phyloP scores from a whole-genome alignment of 768 basidiomycete genomes.

The Boletus pseudo-olivaceus region DNA sequence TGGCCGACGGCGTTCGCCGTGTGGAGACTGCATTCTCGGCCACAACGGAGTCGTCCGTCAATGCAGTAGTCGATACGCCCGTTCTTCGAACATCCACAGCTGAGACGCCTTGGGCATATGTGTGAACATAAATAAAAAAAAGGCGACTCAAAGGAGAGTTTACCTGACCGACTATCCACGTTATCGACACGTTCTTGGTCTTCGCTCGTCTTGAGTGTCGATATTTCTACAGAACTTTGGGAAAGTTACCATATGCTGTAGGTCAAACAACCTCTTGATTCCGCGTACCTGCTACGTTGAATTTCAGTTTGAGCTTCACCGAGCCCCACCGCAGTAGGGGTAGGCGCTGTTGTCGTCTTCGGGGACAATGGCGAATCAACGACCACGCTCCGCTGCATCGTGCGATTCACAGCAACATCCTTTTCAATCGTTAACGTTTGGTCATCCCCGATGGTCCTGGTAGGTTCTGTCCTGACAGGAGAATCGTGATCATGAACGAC shows the following conservation, averaged over 20 bases:
- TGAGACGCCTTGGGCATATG: neutral
- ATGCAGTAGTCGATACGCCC: neutral
- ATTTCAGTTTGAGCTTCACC: neutral
- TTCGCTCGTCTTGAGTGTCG: neutral
- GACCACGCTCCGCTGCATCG: neutral
- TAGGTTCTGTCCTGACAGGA: neutral
- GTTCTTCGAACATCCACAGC: neutral
- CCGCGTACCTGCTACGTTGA: neutral
- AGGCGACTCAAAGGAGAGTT: neutral
- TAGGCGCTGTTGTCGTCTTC: neutral
- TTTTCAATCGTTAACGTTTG: neutral
- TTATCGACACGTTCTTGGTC: neutral
- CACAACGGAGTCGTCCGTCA: neutral
- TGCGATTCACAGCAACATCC: neutral
- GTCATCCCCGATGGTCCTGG: neutral
- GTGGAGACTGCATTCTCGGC: neutral
- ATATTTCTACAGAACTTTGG: neutral
- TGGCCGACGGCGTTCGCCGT: neutral
- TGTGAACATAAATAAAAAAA: neutral
- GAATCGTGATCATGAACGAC: neutral
- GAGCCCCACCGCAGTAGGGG: neutral
- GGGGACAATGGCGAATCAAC: neutral
- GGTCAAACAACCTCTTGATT: neutral
- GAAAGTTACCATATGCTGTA: neutral
- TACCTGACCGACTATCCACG: neutral